phyloP scores from a whole-genome alignment of 106 monocot species.

The Allium cepa region DNA sequence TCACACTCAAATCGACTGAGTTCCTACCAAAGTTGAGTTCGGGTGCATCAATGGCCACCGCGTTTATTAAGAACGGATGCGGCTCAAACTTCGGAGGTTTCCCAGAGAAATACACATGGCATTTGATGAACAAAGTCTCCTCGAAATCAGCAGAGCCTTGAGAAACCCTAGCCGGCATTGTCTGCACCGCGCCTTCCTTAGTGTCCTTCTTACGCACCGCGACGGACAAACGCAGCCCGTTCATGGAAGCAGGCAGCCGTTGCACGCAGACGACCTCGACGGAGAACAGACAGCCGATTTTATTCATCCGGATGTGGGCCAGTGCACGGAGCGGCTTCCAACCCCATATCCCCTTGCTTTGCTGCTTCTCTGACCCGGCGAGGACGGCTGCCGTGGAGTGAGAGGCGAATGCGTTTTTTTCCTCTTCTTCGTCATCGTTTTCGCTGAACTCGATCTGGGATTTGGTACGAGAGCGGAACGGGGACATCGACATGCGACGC shows the following conservation, averaged over 20 bases:
- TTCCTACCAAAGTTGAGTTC: constrained; percentile 72
- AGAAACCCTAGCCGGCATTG: constrained; percentile 77
- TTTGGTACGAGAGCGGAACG: constrained; percentile 58
- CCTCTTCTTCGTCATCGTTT: background rate
- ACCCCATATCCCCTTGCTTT: constrained; percentile 59
- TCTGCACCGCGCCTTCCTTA: constrained; percentile 76
- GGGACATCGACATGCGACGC: constrained; percentile 89
- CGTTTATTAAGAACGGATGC: constrained; percentile 44
- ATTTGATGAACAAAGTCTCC: constrained; percentile 75
- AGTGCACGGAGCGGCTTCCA: constrained; percentile 85
- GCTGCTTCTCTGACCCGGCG: constrained; percentile 23
- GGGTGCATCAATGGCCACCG: constrained; percentile 64
- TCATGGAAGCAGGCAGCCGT: constrained; percentile 71
- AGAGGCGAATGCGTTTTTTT: no score
- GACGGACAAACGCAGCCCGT: constrained; percentile 79
- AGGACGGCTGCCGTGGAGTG: background rate
- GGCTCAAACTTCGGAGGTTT: constrained; percentile 73
- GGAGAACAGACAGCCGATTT: constrained; percentile 69
- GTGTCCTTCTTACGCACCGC: constrained; percentile 81
- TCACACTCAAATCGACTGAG: constrained; percentile 51
- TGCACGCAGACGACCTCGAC: constrained; percentile 63
- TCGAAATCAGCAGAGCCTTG: constrained; percentile 80
- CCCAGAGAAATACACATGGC: constrained; percentile 79
- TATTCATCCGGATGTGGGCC: constrained; percentile 74
- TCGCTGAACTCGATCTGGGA: background rate